phyloP scores from a whole-genome alignment of 163 green algal species.

The Volvox carteri region DNA sequence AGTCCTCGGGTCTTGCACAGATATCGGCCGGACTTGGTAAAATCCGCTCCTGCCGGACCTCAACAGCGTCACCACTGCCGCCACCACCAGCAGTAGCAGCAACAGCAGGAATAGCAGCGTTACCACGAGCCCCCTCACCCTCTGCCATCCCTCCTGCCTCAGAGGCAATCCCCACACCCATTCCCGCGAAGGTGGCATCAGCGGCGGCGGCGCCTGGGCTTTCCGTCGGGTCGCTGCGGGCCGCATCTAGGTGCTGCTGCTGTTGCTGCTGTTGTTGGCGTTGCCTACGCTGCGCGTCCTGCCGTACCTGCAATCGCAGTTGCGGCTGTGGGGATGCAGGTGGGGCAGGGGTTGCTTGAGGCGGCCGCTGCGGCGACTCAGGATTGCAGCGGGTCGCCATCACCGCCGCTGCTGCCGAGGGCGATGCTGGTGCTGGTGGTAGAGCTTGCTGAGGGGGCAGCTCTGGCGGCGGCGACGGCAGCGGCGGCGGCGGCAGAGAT shows the following conservation, averaged over 20 bases:
- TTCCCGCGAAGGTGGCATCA: background rate
- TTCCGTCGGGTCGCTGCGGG: no score
- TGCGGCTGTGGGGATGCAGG: no score
- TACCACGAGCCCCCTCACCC: no score
- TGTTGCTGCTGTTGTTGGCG: background rate
- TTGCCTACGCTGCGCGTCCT: no score
- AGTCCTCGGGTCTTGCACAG: conserved; percentile 13
- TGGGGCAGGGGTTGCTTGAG: no score
- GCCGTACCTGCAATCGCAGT: no score
- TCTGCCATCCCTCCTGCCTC: no score
- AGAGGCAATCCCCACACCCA: background rate
- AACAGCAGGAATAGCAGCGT: no score
- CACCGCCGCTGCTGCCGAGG: background rate
- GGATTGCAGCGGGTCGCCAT: no score
- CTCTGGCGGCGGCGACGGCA: background rate
- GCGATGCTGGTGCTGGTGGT: conserved; percentile 3
- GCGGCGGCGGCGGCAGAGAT: background rate
- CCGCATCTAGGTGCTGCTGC: background rate
- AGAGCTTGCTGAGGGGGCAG: background rate
- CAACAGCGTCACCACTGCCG: background rate
- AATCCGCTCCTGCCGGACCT: background rate
- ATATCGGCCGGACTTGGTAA: background rate
- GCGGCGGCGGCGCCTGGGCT: background rate
- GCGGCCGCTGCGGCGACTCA: no score
- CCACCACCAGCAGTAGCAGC: background rate